These are phyloP conservation scores for Tetrapisispora namnaoensis DNA, from an alignment of 805 yeast genomes.

Conservation along the genomic window DNA sequence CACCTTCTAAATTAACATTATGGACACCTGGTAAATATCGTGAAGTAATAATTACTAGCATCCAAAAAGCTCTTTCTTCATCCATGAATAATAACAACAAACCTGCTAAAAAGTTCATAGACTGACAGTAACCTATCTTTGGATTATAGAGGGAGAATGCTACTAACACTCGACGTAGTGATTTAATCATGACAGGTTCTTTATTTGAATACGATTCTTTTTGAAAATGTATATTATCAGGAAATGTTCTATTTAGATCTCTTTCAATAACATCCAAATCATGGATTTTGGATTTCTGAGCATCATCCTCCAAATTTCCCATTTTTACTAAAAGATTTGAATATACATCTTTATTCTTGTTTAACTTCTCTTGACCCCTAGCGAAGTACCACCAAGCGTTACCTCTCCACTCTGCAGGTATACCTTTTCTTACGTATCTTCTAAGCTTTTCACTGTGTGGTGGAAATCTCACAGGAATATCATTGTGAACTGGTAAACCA, in stretches of 20 bases:
- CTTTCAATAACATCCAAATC: conserved; percentile 92
- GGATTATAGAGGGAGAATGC: conserved; percentile 85
- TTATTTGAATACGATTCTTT: conserved; percentile 25
- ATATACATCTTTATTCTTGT: conserved; percentile 65
- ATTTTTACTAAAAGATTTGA: conserved; percentile 57
- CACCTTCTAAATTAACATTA: conserved; percentile 84
- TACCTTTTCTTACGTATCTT: conserved; percentile 78
- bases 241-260: conserved; percentile 88
- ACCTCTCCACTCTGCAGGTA: conserved; percentile 97
- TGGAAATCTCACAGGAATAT: conserved; percentile 59
- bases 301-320: conserved; percentile 34
- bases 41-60: conserved; percentile 85
- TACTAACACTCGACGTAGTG: conserved; percentile 68
- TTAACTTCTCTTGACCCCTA: conserved; percentile 65
- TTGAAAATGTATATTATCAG: conserved; percentile 80
- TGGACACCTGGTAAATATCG: conserved; percentile 84
- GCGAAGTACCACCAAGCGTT: conserved; percentile 95
- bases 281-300: conserved; percentile 5
- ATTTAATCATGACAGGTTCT: conserved; percentile 58
- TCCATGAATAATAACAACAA: conserved; percentile 72
- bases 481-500: conserved; percentile 46
- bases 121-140: conserved; percentile 90
- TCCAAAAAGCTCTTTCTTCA: conserved; percentile 91
- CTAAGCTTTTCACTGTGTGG: conserved; percentile 69
- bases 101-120: conserved; percentile 87